Base-by-base conservation (phyloP, 805 yeast genomes). In the Ogataea ganodermae region DNA sequence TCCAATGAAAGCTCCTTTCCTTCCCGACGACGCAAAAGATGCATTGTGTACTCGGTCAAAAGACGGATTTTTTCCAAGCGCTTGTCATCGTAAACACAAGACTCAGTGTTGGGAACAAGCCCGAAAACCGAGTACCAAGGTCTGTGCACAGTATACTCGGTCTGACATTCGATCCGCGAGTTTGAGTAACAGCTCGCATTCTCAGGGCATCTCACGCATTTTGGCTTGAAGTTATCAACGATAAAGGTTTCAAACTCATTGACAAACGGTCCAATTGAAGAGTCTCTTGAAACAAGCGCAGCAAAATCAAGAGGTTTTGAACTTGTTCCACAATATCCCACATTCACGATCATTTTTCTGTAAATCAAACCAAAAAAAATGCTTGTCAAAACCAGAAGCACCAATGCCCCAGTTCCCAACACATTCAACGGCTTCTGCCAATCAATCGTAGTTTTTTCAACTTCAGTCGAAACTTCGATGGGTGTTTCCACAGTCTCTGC, bases 281-380 rank as follows among this genome's bases (percentile, higher is more conserved):
- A 20, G 7, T 48, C 44, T 13, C 53, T 40, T 1, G 71, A 69
- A 1, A 60, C 3, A n/a, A 41, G 50, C 3, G 46, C 16, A 14
- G 45, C 46, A 2, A 59, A 21, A 23, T 45, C 40, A 8, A 52
- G 41, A 3, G 49, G 44, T 6, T 71, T 46, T 10, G 76, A 65
- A 54, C 81, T 84, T 22, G 72, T 67, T 0, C 90, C 90, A 70
- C 96, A 89, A 63, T 80, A 89, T 0, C 96, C 96, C 35, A 80
- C 73, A 27, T 78, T 67, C 12, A 77, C 56, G 33, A 78, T 74
- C 60, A 86, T 84, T 50, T 84, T 83, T 39, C 86, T 70, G 65
- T 83, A 84, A 85, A 88, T 80, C 44, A 41, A 8, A 6, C 50
- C 40, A 24, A 76, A 66, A 32, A 45, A 14, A 9, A 20, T 14